phyloP scores from a whole-genome alignment of 176 grass and related monocot species.

The Juncus inflexus region DNA sequence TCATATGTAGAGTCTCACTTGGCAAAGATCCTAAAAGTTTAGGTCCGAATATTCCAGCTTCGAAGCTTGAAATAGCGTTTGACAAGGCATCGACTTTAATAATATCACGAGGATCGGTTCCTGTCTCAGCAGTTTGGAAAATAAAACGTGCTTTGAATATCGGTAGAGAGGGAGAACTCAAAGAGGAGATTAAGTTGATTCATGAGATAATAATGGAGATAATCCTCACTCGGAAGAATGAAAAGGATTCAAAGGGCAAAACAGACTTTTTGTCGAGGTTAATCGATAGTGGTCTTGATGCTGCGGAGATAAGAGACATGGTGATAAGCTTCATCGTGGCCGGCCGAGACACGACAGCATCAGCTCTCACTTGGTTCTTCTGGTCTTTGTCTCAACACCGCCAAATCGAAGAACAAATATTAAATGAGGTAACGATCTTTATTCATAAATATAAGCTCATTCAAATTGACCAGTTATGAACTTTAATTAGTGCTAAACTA shows the following conservation, averaged over 20 bases:
- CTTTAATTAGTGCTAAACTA: too few relatives aligned
- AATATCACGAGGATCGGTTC: conserved; percentile 55
- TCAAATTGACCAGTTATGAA: conserved; percentile 11
- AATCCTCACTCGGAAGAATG: conserved; percentile 47
- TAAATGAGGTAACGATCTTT: conserved; percentile 30
- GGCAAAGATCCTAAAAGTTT: conserved; percentile 69
- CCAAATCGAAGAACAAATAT: conserved; percentile 39
- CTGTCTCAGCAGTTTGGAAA: conserved; percentile 74
- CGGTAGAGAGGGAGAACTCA: conserved; percentile 55
- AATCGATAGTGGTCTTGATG: conserved; percentile 52
- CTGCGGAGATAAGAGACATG: conserved; percentile 85
- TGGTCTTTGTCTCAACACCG: conserved; percentile 67
- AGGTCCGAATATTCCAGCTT: conserved; percentile 35
- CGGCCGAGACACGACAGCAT: conserved; percentile 74
- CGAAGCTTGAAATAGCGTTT: conserved; percentile 58
- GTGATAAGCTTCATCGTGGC: conserved; percentile 94
- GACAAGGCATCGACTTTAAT: conserved; percentile 67
- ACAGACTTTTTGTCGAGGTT: conserved; percentile 79
- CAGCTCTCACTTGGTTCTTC: conserved; percentile 94
- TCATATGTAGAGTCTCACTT: conserved; percentile 62
- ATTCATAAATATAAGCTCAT: neutral
- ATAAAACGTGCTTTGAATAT: conserved; percentile 50
- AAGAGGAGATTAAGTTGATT: conserved; percentile 51
- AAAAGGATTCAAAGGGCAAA: conserved; percentile 5
- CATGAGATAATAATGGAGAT: conserved; percentile 51